Evolutionary conservation across 768 basidiomycete genomes (phyloP), one percentile per base, ranked within the genome.

Genomic region (Hortiboletus flavorubellus): DNA sequence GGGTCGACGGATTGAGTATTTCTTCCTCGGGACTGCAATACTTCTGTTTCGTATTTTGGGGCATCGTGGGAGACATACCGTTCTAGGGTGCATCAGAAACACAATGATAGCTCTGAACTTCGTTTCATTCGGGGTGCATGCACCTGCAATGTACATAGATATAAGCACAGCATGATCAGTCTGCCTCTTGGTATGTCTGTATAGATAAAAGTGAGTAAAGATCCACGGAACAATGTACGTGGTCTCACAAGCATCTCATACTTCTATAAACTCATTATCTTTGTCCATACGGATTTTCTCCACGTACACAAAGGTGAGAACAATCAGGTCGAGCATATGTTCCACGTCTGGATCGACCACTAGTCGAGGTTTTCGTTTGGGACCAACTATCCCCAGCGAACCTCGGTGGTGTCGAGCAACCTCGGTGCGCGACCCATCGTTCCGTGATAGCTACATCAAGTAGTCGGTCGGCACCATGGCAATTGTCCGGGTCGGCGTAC

Each of bases 261-360:
- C 21, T 34, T 46, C 49, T 0, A 12, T 33, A 26, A 12, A 54
- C 26, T 53, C 41, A 12, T 39, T 35, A 15, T 68, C 67, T 42
- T 63, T 68, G 35, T 68, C 62, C 59, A 57, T 59, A 34, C 65
- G 64, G 5, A 70, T 21, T 47, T 72, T 72, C 49, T 72, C 68
- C n/a, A 70, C 65, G 39, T 68, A 71, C 23, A 72, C 61, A 23
- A 71, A 72, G 1, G 68, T 72, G 18, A 70, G 58, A 8, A 71
- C 30, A 26, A 72, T 44, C 34, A 63, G 31, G 57, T 70, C 68
- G 26, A 70, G 54, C 55, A 71, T 70, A 15, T 58, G 62, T 43
- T 56, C 58, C 40, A 62, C 58, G 5, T 40, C 48, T 6, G 64
- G 51, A 51, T 62, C 41, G 23, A 70, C 23, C 15, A 61, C 63